phyloP scores from a whole-genome alignment of 2,329 filamentous ascomycete genomes.

The Nemania bipapillata region DNA sequence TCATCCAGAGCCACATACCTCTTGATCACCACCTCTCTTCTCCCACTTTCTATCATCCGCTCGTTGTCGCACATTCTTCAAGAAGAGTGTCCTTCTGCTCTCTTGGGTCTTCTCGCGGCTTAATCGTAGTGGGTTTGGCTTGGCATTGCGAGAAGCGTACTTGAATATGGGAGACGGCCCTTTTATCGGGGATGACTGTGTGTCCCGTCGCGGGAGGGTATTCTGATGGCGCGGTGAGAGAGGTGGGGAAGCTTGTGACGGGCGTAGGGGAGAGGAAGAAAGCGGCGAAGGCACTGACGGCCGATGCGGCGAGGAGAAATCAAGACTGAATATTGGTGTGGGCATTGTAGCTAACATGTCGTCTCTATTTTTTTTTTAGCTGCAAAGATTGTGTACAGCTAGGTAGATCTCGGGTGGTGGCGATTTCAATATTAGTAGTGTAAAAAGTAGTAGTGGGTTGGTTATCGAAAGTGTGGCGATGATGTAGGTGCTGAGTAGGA shows the following conservation, averaged over 20 bases:
- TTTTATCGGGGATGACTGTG: conserved; percentile 54
- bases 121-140: conserved; percentile 71
- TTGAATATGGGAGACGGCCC: conserved; percentile 51
- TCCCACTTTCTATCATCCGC: conserved; percentile 70
- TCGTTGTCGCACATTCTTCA: conserved; percentile 72
- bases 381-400: not conserved
- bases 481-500: not conserved
- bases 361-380: conserved; percentile 17
- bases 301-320: conserved; percentile 56
- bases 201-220: conserved; percentile 55
- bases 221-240: conserved; percentile 59
- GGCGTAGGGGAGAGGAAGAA: conserved; percentile 68
- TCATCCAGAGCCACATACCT: conserved; percentile 52
- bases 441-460: not conserved
- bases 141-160: conserved; percentile 66
- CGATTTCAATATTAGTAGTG: not conserved
- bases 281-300: conserved; percentile 66
- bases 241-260: conserved; percentile 59
- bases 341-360: conserved; percentile 54
- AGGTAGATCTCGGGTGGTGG: not conserved
- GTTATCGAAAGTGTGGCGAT: not conserved
- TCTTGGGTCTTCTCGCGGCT: conserved; percentile 72
- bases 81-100: conserved; percentile 72
- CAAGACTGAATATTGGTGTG: conserved; percentile 57
- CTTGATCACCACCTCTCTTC: conserved; percentile 71